A percentile compares a stretch with the other conserved stretches of the same genome.
Conservation (phyloP, 208 protist genomes). For the Strigomonas galati region DNA sequence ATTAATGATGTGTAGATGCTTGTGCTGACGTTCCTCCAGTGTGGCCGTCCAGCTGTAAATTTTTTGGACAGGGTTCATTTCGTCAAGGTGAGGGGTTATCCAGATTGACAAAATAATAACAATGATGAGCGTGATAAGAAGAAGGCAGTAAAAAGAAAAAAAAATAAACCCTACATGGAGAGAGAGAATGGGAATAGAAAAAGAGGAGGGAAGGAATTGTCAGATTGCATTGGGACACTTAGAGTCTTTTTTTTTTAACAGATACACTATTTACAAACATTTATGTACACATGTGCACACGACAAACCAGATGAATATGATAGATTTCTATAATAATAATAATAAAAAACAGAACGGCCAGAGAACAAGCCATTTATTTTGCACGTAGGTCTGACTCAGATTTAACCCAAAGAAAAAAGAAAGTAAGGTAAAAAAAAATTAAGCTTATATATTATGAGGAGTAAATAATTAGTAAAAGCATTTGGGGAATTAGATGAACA, state of each 20-base stretch:
- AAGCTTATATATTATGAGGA: neutral
- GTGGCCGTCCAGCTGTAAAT: slow-evolving; percentile 35
- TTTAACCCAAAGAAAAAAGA: neutral
- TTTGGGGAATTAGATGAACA: no score
- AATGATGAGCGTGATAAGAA: neutral
- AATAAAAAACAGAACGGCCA: neutral
- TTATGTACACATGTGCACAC: neutral
- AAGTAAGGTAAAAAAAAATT: neutral
- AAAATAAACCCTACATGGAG: slow-evolving; percentile 8
- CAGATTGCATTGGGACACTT: neutral
- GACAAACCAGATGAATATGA: neutral
- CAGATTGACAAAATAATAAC: no score
- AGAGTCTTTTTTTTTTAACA: slow-evolving; percentile 5
- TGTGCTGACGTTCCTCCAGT: slow-evolving; percentile 28
- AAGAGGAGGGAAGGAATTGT: neutral
- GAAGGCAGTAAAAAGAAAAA: slow-evolving; percentile 4
- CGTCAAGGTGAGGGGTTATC: no score
- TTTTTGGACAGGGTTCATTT: neutral
- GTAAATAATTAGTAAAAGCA: neutral
- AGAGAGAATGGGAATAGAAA: slow-evolving; percentile 1
- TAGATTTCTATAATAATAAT: neutral
- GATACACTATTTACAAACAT: slow-evolving; percentile 14
- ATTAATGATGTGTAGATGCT: slow-evolving; percentile 38
- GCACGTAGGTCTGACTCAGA: neutral
- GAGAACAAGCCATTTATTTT: neutral